Percentiles rank a stretch among this genome's conserved stretches.
Evolutionary conservation across 176 grass and related monocot genomes (phyloP).

Genomic region (Lolium multiflorum): DNA sequence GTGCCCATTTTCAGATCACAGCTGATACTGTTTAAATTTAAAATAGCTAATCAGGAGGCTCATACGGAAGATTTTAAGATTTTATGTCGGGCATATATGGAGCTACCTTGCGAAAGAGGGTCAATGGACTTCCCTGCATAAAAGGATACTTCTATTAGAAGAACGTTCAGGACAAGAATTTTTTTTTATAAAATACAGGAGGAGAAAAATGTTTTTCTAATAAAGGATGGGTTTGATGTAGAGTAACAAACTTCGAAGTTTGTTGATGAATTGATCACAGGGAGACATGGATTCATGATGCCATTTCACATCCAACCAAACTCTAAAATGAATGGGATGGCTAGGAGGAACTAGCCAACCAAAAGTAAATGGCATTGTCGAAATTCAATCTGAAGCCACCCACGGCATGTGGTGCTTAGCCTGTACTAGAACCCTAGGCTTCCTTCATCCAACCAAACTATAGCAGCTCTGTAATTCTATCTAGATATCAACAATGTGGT

Average conservation of each 20-base stretch:
- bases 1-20: neutral
- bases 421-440: neutral
- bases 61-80: neutral
- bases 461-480: neutral
- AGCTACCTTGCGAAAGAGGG: constrained; percentile 47
- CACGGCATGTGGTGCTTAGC: neutral
- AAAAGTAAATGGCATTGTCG: neutral
- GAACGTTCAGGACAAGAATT: neutral
- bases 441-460: neutral
- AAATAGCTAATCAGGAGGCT: neutral
- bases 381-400: neutral
- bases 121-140: constrained; percentile 49
- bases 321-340: neutral
- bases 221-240: neutral
- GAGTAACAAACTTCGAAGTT: neutral
- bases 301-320: constrained; percentile 9
- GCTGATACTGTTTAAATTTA: neutral
- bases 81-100: neutral
- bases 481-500: constrained; percentile 11
- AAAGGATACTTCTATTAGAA: constrained; percentile 39
- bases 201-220: neutral
- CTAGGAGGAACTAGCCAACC: neutral
- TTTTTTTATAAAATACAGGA: neutral
- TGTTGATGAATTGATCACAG: neutral
- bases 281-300: constrained; percentile 12